These are phyloP conservation scores for Barnettozyma hawaiiensis DNA, from an alignment of 1,139 yeast genomes.

Conservation along the genomic window DNA sequence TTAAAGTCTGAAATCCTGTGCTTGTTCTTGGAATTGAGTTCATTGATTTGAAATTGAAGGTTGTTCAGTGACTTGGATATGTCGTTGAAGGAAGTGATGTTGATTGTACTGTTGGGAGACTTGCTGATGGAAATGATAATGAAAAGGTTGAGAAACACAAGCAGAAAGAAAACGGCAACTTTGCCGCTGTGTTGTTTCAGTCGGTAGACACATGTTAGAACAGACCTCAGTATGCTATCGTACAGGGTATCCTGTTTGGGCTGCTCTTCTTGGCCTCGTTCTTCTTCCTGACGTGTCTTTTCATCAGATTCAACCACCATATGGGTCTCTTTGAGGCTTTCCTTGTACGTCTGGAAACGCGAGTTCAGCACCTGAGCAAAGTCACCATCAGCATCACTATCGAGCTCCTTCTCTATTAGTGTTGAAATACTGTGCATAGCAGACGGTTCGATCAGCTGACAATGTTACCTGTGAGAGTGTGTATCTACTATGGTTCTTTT, in stretches of 20 bases:
- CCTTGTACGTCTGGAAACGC: not conserved
- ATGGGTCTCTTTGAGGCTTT: constrained; percentile 2
- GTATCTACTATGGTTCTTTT: no score
- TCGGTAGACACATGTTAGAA: not conserved
- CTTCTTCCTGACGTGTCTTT: not conserved
- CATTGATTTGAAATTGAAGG: constrained; percentile 24
- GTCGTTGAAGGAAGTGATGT: constrained; percentile 9
- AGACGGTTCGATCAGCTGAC: not conserved
- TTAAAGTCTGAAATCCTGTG: constrained; percentile 17
- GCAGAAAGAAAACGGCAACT: not conserved
- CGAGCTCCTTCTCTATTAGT: constrained; percentile 2
- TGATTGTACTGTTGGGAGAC: constrained; percentile 1
- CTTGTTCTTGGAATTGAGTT: constrained; percentile 19
- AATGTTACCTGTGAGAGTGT: no score
- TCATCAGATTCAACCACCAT: constrained; percentile 1
- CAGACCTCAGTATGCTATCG: not conserved
- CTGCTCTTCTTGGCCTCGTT: not conserved
- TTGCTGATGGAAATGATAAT: constrained; percentile 1
- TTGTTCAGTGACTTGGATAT: constrained; percentile 18
- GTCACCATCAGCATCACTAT: not conserved
- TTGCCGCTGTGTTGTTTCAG: constrained; percentile 1
- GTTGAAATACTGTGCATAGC: constrained; percentile 1
- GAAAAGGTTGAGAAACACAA: not conserved
- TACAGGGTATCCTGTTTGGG: no score
- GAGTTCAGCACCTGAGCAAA: constrained; percentile 1